These are phyloP conservation scores for Salix purpurea DNA, from an alignment of 345 rosid species.

Conservation along the genomic window DNA sequence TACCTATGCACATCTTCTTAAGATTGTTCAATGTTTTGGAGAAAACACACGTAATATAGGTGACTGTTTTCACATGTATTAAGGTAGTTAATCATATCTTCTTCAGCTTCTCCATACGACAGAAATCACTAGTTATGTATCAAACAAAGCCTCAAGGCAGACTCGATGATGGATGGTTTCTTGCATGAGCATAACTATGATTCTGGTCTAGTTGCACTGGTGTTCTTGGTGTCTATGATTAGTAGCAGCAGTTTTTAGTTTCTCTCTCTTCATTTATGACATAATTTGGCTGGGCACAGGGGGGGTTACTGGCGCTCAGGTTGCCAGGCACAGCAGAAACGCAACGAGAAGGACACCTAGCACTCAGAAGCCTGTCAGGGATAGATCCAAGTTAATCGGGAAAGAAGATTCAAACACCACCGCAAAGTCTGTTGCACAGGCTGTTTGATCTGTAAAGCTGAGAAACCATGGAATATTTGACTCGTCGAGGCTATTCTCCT, in stretches of 20 bases:
- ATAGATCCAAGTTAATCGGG: slow-evolving; percentile 30
- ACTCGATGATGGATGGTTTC: not conserved
- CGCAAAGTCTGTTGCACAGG: slow-evolving; percentile 28
- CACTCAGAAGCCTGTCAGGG: slow-evolving; percentile 31
- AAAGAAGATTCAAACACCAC: slow-evolving; percentile 31
- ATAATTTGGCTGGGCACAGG: slow-evolving; percentile 30
- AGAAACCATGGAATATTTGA: not conserved
- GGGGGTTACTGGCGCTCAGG: slow-evolving; percentile 27
- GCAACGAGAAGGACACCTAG: slow-evolving; percentile 32
- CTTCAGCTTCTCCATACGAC: not conserved
- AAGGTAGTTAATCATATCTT: not conserved
- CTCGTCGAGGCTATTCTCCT: not conserved
- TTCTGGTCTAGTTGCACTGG: not conserved
- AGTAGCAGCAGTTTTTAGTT: not conserved
- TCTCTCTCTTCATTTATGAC: not conserved
- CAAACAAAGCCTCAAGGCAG: not conserved
- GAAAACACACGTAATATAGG: not conserved
- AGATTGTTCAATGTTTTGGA: not conserved
- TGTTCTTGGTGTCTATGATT: not conserved
- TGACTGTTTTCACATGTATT: not conserved
- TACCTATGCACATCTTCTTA: not conserved
- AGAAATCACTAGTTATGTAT: not conserved
- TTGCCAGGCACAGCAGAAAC: slow-evolving; percentile 32
- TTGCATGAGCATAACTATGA: not conserved
- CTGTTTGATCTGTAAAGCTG: slow-evolving; percentile 13